These are phyloP conservation scores for Myxozyma mucilagina DNA, from an alignment of 805 yeast genomes.

Conservation along the genomic window DNA sequence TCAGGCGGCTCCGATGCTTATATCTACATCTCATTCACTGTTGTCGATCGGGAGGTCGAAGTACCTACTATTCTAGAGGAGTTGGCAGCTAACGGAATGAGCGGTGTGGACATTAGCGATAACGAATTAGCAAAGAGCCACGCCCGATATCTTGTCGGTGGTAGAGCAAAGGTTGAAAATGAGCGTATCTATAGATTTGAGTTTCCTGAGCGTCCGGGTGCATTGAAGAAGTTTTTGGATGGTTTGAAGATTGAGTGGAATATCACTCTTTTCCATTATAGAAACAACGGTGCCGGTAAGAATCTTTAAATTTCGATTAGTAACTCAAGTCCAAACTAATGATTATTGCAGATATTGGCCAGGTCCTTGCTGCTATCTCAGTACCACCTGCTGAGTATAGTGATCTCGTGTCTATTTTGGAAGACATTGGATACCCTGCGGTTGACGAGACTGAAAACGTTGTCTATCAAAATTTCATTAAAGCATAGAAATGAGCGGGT, in stretches of 20 bases:
- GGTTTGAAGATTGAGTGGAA: conserved; percentile 81
- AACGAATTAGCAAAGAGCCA: conserved; percentile 95
- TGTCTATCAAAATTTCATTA: conserved; percentile 78
- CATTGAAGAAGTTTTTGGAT: conserved; percentile 75
- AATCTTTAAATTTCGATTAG: neutral
- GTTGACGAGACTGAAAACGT: conserved; percentile 80
- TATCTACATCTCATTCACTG: conserved; percentile 86
- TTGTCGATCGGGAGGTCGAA: conserved; percentile 70
- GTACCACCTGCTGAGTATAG: conserved; percentile 71
- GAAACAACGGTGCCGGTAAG: conserved; percentile 80
- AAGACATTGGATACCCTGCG: conserved; percentile 71
- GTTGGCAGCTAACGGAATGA: conserved; percentile 52
- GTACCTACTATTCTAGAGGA: conserved; percentile 60
- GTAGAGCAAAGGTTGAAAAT: conserved; percentile 67
- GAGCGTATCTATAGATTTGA: conserved; percentile 83
- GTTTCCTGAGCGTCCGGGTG: conserved; percentile 98
- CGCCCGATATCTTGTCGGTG: conserved; percentile 95
- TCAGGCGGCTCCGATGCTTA: conserved; percentile 56
- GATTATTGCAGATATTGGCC: conserved; percentile 67
- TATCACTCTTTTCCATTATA: conserved; percentile 89
- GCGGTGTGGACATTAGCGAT: conserved; percentile 80
- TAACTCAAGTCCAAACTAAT: neutral
- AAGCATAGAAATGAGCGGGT: conserved; percentile 8
- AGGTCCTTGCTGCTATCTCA: conserved; percentile 84
- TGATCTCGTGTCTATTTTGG: conserved; percentile 67